Percentiles rank a stretch among this genome's conserved stretches.
Conservation (phyloP, 2,329 filamentous ascomycete species). For the Seiridium unicorne region DNA sequence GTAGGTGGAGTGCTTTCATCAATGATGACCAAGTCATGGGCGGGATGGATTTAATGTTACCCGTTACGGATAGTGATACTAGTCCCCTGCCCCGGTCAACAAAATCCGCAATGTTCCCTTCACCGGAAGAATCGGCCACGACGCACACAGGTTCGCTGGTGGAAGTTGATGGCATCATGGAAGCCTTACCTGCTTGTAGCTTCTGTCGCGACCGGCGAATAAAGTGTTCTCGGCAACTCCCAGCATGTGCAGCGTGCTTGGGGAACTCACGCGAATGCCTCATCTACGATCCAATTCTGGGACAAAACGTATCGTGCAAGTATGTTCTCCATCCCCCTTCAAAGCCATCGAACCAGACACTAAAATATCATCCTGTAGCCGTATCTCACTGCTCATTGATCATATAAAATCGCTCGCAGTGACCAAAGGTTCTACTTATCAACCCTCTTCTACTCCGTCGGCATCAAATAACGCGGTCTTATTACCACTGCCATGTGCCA, state of each 20-base stretch:
- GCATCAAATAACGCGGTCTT: too few relatives aligned
- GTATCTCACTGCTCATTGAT: too few relatives aligned
- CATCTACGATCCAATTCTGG: not conserved
- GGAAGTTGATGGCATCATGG: not conserved
- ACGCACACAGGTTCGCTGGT: not conserved
- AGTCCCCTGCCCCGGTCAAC: too few relatives aligned
- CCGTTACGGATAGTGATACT: too few relatives aligned
- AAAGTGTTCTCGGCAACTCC: not conserved
- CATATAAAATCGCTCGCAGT: too few relatives aligned
- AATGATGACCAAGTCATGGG: not conserved
- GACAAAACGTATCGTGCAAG: not conserved
- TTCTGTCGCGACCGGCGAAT: not conserved
- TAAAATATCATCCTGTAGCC: too few relatives aligned
- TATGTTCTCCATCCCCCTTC: not conserved
- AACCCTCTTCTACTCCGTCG: too few relatives aligned
- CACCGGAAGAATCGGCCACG: too few relatives aligned
- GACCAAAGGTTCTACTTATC: too few relatives aligned
- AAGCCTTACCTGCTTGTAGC: not conserved
- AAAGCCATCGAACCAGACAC: too few relatives aligned
- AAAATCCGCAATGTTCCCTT: too few relatives aligned
- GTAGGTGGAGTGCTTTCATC: not conserved
- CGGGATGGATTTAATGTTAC: not conserved
- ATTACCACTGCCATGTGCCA: too few relatives aligned
- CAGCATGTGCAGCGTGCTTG: not conserved
- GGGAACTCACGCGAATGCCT: not conserved